Conservation (phyloP, 2,329 filamentous ascomycete species). For the Apiospora kogelbergensis region DNA sequence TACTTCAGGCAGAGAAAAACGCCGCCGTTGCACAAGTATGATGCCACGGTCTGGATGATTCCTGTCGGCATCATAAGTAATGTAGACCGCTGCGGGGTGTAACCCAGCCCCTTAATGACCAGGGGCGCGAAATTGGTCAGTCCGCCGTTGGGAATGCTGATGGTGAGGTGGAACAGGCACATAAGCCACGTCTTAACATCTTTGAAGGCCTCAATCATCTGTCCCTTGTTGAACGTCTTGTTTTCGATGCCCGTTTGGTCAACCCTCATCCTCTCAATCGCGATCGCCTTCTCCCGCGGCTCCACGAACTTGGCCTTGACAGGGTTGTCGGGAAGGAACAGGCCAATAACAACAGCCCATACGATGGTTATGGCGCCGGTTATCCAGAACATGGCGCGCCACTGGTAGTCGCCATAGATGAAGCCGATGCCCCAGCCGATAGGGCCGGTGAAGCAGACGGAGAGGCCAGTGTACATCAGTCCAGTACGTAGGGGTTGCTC, state of each 20-base stretch:
- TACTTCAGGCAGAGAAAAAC: constrained; percentile 29
- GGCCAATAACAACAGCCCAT: constrained; percentile 36
- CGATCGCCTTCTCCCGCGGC: constrained; percentile 44
- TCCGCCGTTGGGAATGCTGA: constrained; percentile 23
- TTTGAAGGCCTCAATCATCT: constrained; percentile 15
- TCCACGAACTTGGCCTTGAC: constrained; percentile 50
- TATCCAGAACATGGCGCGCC: constrained; percentile 22
- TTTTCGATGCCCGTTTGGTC: constrained; percentile 57
- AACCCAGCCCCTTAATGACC: constrained; percentile 2
- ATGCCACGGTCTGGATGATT: constrained; percentile 32
- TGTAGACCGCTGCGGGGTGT: not conserved
- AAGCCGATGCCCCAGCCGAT: constrained; percentile 17
- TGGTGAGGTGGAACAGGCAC: constrained; percentile 46
- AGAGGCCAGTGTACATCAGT: constrained; percentile 23
- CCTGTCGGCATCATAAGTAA: constrained; percentile 25
- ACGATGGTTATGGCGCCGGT: constrained; percentile 28
- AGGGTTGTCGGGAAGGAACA: constrained; percentile 53
- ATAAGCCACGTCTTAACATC: constrained; percentile 25
- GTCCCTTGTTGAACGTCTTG: constrained; percentile 42
- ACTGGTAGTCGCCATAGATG: constrained; percentile 9
- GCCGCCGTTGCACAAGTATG: constrained; percentile 38
- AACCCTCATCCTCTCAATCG: constrained; percentile 46
- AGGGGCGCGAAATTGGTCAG: constrained; percentile 4
- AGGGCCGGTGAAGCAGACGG: constrained; percentile 13
- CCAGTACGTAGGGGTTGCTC: constrained; percentile 28